Conservation (phyloP, 441 rosid genomes). For the Caryocar brasiliense region DNA sequence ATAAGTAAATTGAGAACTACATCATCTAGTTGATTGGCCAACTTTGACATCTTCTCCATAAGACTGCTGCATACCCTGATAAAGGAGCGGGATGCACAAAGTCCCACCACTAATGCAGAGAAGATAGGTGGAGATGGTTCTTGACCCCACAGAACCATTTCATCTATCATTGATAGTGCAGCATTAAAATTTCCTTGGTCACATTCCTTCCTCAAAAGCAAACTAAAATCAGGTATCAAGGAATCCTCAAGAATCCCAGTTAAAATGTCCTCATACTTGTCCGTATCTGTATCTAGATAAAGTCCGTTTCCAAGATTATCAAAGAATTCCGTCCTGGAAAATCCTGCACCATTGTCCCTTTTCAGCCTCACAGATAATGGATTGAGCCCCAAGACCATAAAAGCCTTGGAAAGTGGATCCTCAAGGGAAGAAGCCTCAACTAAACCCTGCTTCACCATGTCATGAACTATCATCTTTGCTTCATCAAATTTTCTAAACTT, state of each 20-base stretch:
- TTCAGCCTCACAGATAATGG: constrained; percentile 56
- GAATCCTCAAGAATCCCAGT: constrained; percentile 38
- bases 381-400: constrained; percentile 44
- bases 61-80: constrained; percentile 30
- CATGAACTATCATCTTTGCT: constrained; percentile 32
- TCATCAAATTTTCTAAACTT: constrained; percentile 62
- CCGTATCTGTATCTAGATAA: constrained; percentile 57
- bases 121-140: constrained; percentile 38
- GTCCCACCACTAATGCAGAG: constrained; percentile 33
- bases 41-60: constrained; percentile 43
- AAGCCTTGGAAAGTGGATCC: constrained; percentile 57
- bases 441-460: constrained; percentile 46
- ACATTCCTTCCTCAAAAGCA: constrained; percentile 34
- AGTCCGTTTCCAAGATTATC: constrained; percentile 82
- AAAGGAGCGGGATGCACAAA: constrained; percentile 31
- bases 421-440: constrained; percentile 35
- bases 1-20: constrained; percentile 47
- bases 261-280: constrained; percentile 49
- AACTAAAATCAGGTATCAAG: constrained; percentile 45
- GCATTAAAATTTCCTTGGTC: constrained; percentile 26
- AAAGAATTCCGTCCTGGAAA: constrained; percentile 54
- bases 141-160: constrained; percentile 69
- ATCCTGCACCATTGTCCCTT: constrained; percentile 50
- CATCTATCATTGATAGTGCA: constrained; percentile 36
- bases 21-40: constrained; percentile 40